These are phyloP conservation scores for Osmanthus fragrans DNA, from an alignment of 257 asterid species.

Conservation along the genomic window DNA sequence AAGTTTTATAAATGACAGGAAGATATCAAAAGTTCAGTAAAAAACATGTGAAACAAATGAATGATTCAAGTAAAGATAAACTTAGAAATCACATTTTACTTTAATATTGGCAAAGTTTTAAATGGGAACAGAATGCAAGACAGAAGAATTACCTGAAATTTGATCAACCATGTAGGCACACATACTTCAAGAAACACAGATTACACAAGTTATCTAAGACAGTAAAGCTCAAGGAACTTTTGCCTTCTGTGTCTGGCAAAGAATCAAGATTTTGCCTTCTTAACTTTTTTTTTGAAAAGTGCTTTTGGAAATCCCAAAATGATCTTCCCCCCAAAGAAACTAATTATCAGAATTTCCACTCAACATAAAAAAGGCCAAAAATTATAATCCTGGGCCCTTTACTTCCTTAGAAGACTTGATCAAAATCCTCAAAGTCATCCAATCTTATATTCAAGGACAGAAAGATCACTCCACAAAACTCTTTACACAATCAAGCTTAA, in stretches of 20 bases:
- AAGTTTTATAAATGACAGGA: neutral
- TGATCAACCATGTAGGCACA: conserved; percentile 44
- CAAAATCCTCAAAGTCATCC: conserved; percentile 8
- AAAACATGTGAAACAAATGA: conserved; percentile 8
- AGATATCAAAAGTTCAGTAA: neutral
- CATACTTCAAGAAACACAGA: conserved; percentile 18
- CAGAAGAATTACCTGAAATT: conserved; percentile 40
- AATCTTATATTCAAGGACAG: neutral
- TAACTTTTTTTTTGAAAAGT: conserved; percentile 17
- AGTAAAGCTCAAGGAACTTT: conserved; percentile 39
- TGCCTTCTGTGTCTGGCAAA: conserved; percentile 44
- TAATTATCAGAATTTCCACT: conserved; percentile 23
- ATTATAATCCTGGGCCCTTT: no score
- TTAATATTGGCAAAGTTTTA: no score
- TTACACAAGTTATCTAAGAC: conserved; percentile 25
- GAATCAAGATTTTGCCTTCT: conserved; percentile 32
- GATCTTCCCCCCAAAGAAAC: conserved; percentile 33
- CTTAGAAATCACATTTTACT: neutral
- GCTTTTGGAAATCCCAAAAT: conserved; percentile 30
- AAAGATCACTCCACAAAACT: neutral
- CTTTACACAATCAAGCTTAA: neutral
- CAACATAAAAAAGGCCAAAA: conserved; percentile 3
- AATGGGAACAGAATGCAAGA: neutral
- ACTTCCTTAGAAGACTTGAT: conserved; percentile 13
- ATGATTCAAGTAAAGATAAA: conserved; percentile 2